Base-by-base conservation (phyloP, 176 grass and related monocot genomes). In the Pharus latifolius region DNA sequence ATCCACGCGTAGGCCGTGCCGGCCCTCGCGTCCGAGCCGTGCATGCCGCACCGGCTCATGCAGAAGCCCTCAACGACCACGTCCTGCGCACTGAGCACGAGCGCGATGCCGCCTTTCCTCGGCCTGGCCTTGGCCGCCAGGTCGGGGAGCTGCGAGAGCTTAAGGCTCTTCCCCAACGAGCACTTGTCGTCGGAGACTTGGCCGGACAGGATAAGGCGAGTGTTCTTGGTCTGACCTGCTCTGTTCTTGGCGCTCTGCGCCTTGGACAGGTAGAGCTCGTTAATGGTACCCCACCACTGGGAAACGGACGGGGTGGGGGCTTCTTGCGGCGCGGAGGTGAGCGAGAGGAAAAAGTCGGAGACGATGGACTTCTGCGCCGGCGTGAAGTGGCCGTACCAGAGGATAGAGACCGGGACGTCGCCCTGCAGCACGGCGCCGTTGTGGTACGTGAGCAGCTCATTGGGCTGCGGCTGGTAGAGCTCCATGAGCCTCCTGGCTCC, bases 351-450 rank as follows among this genome's bases (percentile, higher is more conserved):
- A 56, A 91, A 86, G 73, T 91, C 85, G 18, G 82, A 70, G 63
- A 91, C 74, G 78, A 96, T 37, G 60, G 72, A 74, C 41, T 86
- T 91, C 65, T 92, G 88, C 49, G 69, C 66, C 12, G 67, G 57
- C 24, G 55, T 92, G 82, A 92, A 96, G 11, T 30, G 70, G 10
- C 92, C 85, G 46, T 92, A 91, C 88, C 85, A 96, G 44, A 96
- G 63, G 12, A 96, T 17, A 6, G 68, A 78, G 11, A 82, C 63
- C 4, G 53, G 80, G 63, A 84, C 79, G 35, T 79, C 28, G 3
- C 85, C 88, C 20, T 50, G 31, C 66, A 91, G 88, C 60, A 91
- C 53, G 27, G 69, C 62, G 22, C 85, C 92, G 30, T 83, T 46
- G 76, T 91, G 92, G 85, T 96, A 96, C 11, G 63, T 11, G 9